Base-by-base conservation (phyloP, 2,329 filamentous ascomycete species). In the Emericellopsis cladophorae region DNA sequence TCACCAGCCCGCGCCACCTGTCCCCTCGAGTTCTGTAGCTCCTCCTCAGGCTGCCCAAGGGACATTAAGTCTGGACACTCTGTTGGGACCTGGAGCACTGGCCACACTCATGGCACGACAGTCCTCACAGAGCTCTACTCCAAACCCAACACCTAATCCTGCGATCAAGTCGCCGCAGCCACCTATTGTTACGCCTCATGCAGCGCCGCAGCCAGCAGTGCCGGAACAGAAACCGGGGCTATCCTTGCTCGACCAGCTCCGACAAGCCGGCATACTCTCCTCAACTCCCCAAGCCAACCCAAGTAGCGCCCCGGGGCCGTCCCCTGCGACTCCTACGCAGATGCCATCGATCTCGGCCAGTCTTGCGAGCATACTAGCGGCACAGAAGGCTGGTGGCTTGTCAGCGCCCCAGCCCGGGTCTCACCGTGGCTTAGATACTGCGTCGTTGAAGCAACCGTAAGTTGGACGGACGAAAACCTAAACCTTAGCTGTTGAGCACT, bases 391-490 rank as follows among this genome's bases (percentile, higher is more conserved):
- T n/a, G 12, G n/a, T 33, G 32, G 39, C 31, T 16, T 14, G 15
- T 22, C 21, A 14, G 38, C 15, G 9, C 16, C n/a, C 5, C 37
- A 14, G 15, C 26, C 22, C 5, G n/a, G 32, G 15, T 31, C 40
- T 22, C 16, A 21, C 31, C 26, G 8, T 15, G 34, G 34, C 23
- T 37, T 37, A 7, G 40, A 44, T 15, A 31, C 78, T 4, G 69
- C 73, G 7, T 83, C 83, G 23, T 68, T 93, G 35, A 88, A 87
- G 45, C 57, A 62, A 62, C 76, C 82, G 77, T 86, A 69, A 64
- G 77, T 65, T 11, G n/a, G n/a, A 15, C 14, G 6, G 7, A 4
- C 21, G 24, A 12, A 12, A 29, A 9, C 9, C 26, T 7, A 23
- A 21, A 8, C 12, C n/a, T 10, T 18, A 16, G 12, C 8, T 9